A percentile compares a stretch with the other conserved stretches of the same genome.
phyloP scores from a whole-genome alignment of 2,329 filamentous ascomycete species.

The Malbranchea zuffiana region DNA sequence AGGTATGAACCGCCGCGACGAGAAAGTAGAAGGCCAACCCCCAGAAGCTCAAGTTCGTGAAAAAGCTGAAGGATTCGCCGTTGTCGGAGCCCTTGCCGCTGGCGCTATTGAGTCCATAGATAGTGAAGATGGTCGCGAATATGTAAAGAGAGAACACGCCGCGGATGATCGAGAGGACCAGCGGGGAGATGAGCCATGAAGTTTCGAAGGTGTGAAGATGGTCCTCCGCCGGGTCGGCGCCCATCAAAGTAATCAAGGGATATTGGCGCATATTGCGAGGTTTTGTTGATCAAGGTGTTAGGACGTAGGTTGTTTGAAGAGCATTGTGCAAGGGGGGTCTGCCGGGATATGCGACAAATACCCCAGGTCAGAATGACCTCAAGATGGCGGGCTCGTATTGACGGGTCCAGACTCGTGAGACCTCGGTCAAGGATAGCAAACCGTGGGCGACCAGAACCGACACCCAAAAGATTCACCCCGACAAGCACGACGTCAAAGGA shows the following conservation, averaged over 20 bases:
- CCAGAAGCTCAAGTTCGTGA: slow-evolving; percentile 75
- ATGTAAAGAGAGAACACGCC: slow-evolving; percentile 48
- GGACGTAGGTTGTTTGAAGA: too few relatives aligned
- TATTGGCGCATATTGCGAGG: background rate
- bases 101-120: slow-evolving; percentile 55
- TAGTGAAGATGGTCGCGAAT: slow-evolving; percentile 58
- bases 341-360: too few relatives aligned
- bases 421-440: too few relatives aligned
- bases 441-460: too few relatives aligned
- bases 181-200: slow-evolving; percentile 65
- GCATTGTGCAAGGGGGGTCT: too few relatives aligned
- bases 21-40: slow-evolving; percentile 70
- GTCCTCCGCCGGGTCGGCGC: slow-evolving; percentile 33
- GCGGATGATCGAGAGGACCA: slow-evolving; percentile 36
- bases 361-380: too few relatives aligned
- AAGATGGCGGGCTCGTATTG: too few relatives aligned
- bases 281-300: background rate
- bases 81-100: slow-evolving; percentile 40
- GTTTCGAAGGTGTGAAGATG: slow-evolving; percentile 58
- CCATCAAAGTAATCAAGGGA: too few relatives aligned
- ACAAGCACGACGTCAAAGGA: too few relatives aligned
- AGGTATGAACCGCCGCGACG: slow-evolving; percentile 56
- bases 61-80: slow-evolving; percentile 60
- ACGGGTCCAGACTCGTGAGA: too few relatives aligned
- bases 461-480: too few relatives aligned